phyloP scores from a whole-genome alignment of 2,329 filamentous ascomycete species.

The Botrytis paeoniae region DNA sequence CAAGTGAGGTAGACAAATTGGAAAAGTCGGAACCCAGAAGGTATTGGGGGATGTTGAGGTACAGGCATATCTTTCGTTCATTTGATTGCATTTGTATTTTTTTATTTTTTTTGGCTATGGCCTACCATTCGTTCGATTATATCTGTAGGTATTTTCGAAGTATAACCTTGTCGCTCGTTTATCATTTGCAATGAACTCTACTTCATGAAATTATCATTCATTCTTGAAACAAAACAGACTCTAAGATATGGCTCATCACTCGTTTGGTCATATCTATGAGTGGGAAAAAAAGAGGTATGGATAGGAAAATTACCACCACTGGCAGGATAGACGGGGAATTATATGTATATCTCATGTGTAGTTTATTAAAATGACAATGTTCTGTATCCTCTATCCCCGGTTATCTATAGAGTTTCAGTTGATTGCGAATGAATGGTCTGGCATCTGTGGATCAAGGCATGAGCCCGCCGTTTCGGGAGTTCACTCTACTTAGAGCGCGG shows the following conservation, averaged over 20 bases:
- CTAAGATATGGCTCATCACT: not conserved
- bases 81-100: no score
- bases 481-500: not conserved
- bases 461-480: no score
- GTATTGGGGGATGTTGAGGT: not conserved
- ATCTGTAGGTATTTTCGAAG: not conserved
- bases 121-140: not conserved
- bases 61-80: no score
- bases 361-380: not conserved
- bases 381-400: not conserved
- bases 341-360: not conserved
- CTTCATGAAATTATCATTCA: not conserved
- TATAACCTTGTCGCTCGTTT: not conserved
- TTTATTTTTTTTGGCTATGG: not conserved
- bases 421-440: not conserved
- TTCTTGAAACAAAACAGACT: not conserved
- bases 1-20: not conserved
- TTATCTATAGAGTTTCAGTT: rapidly evolving
- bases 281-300: not conserved
- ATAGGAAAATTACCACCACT: not conserved
- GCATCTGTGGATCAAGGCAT: no score
- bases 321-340: not conserved
- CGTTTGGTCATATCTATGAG: not conserved
- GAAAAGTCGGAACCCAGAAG: not conserved
- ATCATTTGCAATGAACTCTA: not conserved